Conservation (phyloP, 768 basidiomycete species). For the Suillus plorans region DNA sequence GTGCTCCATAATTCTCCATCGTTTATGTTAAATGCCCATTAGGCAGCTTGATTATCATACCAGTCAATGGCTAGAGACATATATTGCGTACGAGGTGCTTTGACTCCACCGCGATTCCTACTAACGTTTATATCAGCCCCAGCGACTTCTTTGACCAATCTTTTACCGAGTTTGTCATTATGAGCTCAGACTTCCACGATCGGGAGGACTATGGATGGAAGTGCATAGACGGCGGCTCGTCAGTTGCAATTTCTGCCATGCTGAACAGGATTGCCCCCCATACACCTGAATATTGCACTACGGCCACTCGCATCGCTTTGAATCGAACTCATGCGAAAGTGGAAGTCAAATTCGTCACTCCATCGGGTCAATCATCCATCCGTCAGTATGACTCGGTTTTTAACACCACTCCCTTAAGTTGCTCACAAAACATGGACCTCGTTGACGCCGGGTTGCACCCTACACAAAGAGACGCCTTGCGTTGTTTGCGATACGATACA, state of each 20-base stretch:
- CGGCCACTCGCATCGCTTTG: neutral
- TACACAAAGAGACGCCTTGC: neutral
- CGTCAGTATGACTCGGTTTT: conserved; percentile 1
- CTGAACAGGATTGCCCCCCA: neutral
- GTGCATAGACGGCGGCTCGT: neutral
- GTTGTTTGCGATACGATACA: conserved; percentile 1
- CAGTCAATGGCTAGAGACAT: neutral
- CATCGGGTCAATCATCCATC: neutral
- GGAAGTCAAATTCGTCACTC: neutral
- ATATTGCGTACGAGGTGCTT: neutral
- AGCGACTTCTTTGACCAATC: neutral
- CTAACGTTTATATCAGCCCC: neutral
- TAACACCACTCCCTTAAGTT: neutral
- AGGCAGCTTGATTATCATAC: conserved; percentile 3
- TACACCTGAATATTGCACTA: neutral
- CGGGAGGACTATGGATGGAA: neutral
- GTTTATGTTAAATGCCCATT: neutral
- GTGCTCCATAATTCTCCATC: neutral
- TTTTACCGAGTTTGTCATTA: neutral
- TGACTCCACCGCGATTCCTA: no score
- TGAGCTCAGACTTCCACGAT: neutral
- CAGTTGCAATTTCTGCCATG: conserved; percentile 1
- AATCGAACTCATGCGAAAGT: neutral
- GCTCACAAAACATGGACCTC: neutral
- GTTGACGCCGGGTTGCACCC: neutral